Conservation (phyloP, 108 stramenopile species). For the Poteriospumella lacustris region DNA sequence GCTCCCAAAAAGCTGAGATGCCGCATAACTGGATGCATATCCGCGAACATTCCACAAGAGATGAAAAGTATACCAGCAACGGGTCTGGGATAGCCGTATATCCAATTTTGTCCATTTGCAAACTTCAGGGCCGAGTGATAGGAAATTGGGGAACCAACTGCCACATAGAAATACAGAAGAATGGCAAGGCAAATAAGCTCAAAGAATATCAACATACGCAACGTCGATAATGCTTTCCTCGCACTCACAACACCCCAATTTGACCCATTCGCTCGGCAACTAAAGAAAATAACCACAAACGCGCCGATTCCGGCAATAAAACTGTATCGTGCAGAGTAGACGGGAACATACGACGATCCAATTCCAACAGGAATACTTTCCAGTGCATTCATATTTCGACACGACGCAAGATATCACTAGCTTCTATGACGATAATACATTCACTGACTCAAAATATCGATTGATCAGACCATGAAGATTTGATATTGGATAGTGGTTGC, state of each 20-base stretch:
- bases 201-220: not conserved
- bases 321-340: not conserved
- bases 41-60: not conserved
- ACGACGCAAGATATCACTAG: too few species aligned
- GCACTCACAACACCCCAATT: not conserved
- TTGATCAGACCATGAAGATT: too few species aligned
- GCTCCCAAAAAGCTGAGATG: not conserved
- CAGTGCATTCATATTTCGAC: too few species aligned
- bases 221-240: not conserved
- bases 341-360: not conserved
- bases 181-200: not conserved
- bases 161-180: not conserved
- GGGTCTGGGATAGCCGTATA: not conserved
- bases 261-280: not conserved
- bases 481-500: too few species aligned
- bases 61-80: not conserved
- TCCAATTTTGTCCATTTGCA: not conserved
- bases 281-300: not conserved
- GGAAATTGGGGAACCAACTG: not conserved
- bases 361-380: not conserved
- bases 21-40: not conserved
- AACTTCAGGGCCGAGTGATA: not conserved
- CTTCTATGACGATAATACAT: too few species aligned
- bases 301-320: not conserved
- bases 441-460: too few species aligned